Evolutionary conservation across 2,329 filamentous ascomycete species (phyloP).

Genomic region (Teratosphaeriaceae sp.): DNA sequence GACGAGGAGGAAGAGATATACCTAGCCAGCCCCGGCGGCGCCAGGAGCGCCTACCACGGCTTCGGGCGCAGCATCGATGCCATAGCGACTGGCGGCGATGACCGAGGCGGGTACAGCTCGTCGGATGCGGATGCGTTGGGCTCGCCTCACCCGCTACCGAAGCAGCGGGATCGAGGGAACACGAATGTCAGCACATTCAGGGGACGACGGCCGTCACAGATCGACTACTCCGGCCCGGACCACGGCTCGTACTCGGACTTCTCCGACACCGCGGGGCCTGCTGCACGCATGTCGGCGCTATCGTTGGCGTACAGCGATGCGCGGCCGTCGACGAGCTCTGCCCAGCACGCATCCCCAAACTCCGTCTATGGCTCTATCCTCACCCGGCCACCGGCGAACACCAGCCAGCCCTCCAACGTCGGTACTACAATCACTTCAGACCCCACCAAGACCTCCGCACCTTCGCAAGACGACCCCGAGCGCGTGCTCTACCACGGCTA

Average conservation of each 20-base stretch:
- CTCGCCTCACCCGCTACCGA: conserved; percentile 13
- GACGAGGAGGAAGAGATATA: conserved; percentile 83
- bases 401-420: conserved; percentile 55
- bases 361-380: conserved; percentile 28
- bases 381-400: conserved; percentile 40
- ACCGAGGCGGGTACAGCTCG: conserved; percentile 35
- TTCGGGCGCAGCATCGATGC: conserved; percentile 32
- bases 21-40: conserved; percentile 57
- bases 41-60: conserved; percentile 40
- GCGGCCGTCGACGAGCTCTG: conserved; percentile 28
- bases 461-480: conserved; percentile 61
- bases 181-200: conserved; percentile 25
- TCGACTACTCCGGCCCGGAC: conserved; percentile 56
- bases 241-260: conserved; percentile 80
- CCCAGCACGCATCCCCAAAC: conserved; percentile 24
- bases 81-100: conserved; percentile 9
- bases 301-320: conserved; percentile 24
- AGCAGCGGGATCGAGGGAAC: conserved; percentile 23
- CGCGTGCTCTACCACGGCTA: conserved; percentile 92
- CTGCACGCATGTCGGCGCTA: conserved; percentile 27
- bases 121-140: conserved; percentile 36
- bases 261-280: conserved; percentile 43
- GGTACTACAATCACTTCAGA: conserved; percentile 16
- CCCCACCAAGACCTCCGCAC: conserved; percentile 4
- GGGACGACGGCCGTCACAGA: conserved; percentile 52